Evolutionary conservation across 352 stramenopile genomes (phyloP).

Genomic region (Globisporangium megalacanthum): DNA sequence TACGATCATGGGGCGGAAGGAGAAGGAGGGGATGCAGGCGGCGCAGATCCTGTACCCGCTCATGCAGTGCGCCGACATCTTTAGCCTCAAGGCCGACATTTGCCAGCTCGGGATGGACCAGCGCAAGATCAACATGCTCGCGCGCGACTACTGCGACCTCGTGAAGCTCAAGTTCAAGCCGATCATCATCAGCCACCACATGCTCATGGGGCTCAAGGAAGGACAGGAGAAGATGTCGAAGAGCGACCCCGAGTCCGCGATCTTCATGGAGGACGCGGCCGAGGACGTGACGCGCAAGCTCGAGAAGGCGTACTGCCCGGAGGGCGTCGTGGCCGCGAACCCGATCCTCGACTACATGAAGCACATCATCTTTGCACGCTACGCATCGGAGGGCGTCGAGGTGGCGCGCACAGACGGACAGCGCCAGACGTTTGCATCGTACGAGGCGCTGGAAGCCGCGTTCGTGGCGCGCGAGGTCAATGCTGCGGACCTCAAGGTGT

Average conservation of each 20-base stretch:
- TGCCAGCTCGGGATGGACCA: conserved; percentile 99
- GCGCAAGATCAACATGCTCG: conserved; percentile 98
- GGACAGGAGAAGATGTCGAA: conserved; percentile 99
- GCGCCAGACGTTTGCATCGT: conserved; percentile 83
- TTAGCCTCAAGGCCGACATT: conserved; percentile 99
- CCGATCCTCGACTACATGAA: conserved; percentile 97
- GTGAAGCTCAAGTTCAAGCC: conserved; percentile 92
- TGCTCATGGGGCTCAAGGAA: conserved; percentile 98
- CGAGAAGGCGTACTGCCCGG: conserved; percentile 97
- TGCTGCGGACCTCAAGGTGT: conserved; percentile 92
- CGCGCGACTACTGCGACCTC: conserved; percentile 97
- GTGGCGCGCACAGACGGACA: conserved; percentile 45
- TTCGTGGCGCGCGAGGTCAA: conserved; percentile 90
- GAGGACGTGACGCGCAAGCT: conserved; percentile 97
- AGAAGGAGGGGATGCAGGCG: conserved; percentile 86
- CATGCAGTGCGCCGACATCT: conserved; percentile 99
- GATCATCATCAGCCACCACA: conserved; percentile 98
- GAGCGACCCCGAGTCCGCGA: conserved; percentile 95
- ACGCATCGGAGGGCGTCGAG: conserved; percentile 33
- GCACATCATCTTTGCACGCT: conserved; percentile 94
- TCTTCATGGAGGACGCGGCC: conserved; percentile 98
- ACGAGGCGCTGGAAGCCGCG: conserved; percentile 88
- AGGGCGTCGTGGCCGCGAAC: conserved; percentile 87
- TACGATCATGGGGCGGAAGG: conserved; percentile 98
- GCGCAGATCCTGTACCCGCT: conserved; percentile 96